Conservation (phyloP, 176 grass and related monocot species). For the Paspalum notatum region DNA sequence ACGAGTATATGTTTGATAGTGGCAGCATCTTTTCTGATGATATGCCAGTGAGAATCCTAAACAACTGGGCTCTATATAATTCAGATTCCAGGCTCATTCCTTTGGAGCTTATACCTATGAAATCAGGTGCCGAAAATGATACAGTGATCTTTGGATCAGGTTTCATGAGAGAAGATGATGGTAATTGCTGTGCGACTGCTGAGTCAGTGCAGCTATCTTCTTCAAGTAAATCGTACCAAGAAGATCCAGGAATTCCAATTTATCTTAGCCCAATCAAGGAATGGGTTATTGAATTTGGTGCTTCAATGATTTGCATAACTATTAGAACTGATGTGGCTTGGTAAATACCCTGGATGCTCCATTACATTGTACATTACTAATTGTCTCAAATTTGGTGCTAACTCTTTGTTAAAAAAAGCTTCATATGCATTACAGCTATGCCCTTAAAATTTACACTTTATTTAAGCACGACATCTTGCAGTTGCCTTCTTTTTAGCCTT, state of each 20-base stretch:
- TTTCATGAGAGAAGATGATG: constrained; percentile 70
- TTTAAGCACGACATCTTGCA: constrained; percentile 1
- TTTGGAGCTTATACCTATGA: constrained; percentile 76
- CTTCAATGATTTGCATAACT: constrained; percentile 57
- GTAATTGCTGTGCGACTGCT: constrained; percentile 55
- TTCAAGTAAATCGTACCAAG: constrained; percentile 43
- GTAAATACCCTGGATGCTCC: constrained; percentile 36
- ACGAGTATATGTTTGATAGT: constrained; percentile 62
- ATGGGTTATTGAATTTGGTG: constrained; percentile 78
- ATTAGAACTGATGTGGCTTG: constrained; percentile 68
- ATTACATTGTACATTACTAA: not conserved
- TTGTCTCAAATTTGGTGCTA: not conserved
- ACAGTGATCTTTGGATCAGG: constrained; percentile 67
- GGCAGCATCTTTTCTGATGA: constrained; percentile 48
- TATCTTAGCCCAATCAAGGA: constrained; percentile 76
- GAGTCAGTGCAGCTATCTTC: constrained; percentile 46
- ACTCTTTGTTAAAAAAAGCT: not conserved
- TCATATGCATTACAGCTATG: not conserved
- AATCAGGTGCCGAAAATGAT: constrained; percentile 68
- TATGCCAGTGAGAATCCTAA: constrained; percentile 65
- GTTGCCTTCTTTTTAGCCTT: not conserved
- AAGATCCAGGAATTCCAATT: constrained; percentile 54
- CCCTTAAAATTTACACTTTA: constrained; percentile 6
- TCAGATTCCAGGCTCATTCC: constrained; percentile 70
- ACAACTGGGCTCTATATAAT: constrained; percentile 79